These are phyloP conservation scores for Alternaria alternata DNA, from an alignment of 2,329 filamentous ascomycete species.

Conservation along the genomic window DNA sequence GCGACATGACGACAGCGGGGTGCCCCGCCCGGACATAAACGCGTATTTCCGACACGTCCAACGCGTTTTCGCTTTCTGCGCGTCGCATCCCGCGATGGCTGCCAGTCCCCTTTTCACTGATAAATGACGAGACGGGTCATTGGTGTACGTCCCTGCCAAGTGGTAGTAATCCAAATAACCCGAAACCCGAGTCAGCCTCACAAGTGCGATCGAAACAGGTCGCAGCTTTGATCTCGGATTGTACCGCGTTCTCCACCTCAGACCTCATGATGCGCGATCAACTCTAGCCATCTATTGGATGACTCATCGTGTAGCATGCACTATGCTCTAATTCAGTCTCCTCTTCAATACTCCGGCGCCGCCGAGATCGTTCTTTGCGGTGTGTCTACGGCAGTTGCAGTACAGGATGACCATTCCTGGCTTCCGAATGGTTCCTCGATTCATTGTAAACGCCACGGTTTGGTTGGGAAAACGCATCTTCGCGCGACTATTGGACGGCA, in stretches of 20 bases:
- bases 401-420: background rate
- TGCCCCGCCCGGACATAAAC: constrained; percentile 18
- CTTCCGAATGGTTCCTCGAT: constrained; percentile 1
- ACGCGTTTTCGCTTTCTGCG: background rate
- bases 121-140: background rate
- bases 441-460: constrained; percentile 23
- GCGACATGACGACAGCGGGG: constrained; percentile 26
- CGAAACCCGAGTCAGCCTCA: background rate
- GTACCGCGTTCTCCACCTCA: background rate
- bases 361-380: constrained; percentile 17
- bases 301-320: background rate
- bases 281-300: background rate
- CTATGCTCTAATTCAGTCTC: background rate
- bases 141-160: background rate
- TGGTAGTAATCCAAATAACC: background rate
- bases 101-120: background rate
- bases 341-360: constrained; percentile 14
- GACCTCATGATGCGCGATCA: background rate
- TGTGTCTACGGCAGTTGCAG: constrained; percentile 5
- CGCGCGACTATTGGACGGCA: constrained; percentile 17
- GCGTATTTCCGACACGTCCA: background rate
- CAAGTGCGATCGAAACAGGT: background rate
- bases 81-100: background rate
- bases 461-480: constrained; percentile 5
- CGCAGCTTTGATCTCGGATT: background rate